These are phyloP conservation scores for Martiniozyma asiatica DNA, from an alignment of 1,139 yeast species.

Conservation along the genomic window DNA sequence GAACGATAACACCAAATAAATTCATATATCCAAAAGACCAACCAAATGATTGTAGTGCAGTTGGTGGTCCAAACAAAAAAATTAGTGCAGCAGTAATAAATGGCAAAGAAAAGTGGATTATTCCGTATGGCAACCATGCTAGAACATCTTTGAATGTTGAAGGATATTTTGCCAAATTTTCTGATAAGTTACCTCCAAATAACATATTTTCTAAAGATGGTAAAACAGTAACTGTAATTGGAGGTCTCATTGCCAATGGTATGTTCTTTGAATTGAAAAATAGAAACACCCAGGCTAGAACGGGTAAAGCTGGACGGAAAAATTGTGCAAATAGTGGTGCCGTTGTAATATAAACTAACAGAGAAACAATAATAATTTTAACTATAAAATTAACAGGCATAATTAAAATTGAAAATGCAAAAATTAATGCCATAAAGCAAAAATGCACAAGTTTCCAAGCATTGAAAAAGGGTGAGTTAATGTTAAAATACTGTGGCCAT, in stretches of 20 bases:
- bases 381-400: constrained; percentile 39
- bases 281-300: constrained; percentile 77
- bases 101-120: constrained; percentile 83
- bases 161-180: constrained; percentile 69
- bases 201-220: constrained; percentile 92
- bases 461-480: not conserved
- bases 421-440: constrained; percentile 28
- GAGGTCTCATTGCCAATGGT: constrained; percentile 71
- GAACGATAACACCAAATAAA: constrained; percentile 70
- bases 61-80: constrained; percentile 89
- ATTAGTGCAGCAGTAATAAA: constrained; percentile 72
- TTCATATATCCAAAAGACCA: constrained; percentile 98
- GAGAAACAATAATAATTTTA: constrained; percentile 31
- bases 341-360: constrained; percentile 33
- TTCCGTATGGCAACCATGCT: constrained; percentile 95
- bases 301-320: constrained; percentile 75
- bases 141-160: constrained; percentile 59
- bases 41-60: constrained; percentile 73
- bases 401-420: constrained; percentile 20
- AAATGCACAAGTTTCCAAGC: constrained; percentile 22
- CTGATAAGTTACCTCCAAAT: constrained; percentile 87
- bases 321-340: constrained; percentile 79
- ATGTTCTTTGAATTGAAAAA: constrained; percentile 73
- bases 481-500: not conserved
- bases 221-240: constrained; percentile 77